Evolutionary conservation across 441 rosid species (phyloP), one percentile per base, ranked within the genome.

Genomic region (Biscutella laevigata): DNA sequence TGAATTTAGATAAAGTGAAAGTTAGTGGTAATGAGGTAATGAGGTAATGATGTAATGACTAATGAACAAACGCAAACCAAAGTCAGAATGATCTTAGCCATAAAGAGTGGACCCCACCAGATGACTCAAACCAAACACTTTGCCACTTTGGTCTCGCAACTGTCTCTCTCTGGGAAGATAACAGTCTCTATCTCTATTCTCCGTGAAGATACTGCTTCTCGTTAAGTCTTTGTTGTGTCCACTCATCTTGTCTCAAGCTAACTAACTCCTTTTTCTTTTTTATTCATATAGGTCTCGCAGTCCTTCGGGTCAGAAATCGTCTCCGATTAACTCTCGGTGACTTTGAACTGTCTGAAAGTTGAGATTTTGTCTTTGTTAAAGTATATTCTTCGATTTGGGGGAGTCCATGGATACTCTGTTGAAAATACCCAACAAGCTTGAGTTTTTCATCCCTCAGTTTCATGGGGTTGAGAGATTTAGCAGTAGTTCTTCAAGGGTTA

Each of bases 391-490:
- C 43, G 40, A 4, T 42, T 21, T 47, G 11, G 50, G 27, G 54
- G 51, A 13, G 32, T 40, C 73, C 33, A 84, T 87, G 98, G 96
- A 76, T 78, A 81, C 86, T 53, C 54, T 90, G 25, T 76, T 90
- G 32, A 81, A 72, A 73, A 73, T 86, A 5, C 89, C 77, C 46
- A 73, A 73, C 72, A 83, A 76, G 75, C 83, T 79, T 35, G 83
- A 74, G 15, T 79, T 78, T 51, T 66, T 55, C 59, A 63, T 71
- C 61, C 73, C 83, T 59, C 84, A 73, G 30, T 27, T 72, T 71
- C 79, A 77, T 64, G 89, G 92, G 61, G 67, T 70, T 25, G 81
- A 79, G 59, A 82, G 78, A 74, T 46, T 39, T 3, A 36, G 69
- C 49, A 69, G 14, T 45, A 58, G n/a, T 19, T 68, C 77, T 34